phyloP scores from a whole-genome alignment of 495 filamentous ascomycete species.

The Amorphotheca resinae region DNA sequence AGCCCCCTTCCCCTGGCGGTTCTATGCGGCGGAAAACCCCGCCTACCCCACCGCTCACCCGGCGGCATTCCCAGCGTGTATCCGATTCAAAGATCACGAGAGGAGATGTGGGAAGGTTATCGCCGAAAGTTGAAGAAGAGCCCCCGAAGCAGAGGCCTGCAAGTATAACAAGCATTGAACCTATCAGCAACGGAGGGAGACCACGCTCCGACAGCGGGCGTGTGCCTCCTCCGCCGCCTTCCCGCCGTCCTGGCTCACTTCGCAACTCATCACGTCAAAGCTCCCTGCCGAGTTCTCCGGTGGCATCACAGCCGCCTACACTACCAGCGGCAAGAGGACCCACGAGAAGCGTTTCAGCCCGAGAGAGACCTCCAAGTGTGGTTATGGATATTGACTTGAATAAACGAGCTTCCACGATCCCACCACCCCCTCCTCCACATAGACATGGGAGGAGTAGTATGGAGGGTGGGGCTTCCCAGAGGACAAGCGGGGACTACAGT shows the following conservation, averaged over 20 bases:
- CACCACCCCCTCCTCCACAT: conserved; percentile 19
- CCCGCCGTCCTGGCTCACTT: conserved; percentile 6
- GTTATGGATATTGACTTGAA: conserved; percentile 12
- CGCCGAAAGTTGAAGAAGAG: conserved; percentile 19
- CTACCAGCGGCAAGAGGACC: conserved; percentile 13
- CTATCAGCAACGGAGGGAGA: conserved; percentile 1
- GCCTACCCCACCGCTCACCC: conserved; percentile 14
- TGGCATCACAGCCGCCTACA: conserved; percentile 6
- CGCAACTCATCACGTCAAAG: conserved; percentile 4
- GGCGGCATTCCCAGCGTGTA: conserved; percentile 18
- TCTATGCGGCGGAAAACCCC: conserved; percentile 15
- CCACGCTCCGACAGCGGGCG: conserved; percentile 9
- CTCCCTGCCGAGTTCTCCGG: neutral
- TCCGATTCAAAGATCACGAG: conserved; percentile 14
- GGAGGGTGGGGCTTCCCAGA: conserved; percentile 3
- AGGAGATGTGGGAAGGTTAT: conserved; percentile 10
- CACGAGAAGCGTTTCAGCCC: conserved; percentile 3
- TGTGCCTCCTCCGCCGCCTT: conserved; percentile 18
- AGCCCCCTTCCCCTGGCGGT: conserved; percentile 17
- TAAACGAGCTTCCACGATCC: conserved; percentile 13
- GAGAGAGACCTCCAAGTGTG: conserved; percentile 14
- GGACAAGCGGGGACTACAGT: conserved; percentile 14
- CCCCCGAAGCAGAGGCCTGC: neutral
- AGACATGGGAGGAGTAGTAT: conserved; percentile 13
- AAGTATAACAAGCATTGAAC: conserved; percentile 1